These are phyloP conservation scores for Trichoderma harzianum DNA, from an alignment of 2,329 filamentous ascomycete species.

Conservation along the genomic window DNA sequence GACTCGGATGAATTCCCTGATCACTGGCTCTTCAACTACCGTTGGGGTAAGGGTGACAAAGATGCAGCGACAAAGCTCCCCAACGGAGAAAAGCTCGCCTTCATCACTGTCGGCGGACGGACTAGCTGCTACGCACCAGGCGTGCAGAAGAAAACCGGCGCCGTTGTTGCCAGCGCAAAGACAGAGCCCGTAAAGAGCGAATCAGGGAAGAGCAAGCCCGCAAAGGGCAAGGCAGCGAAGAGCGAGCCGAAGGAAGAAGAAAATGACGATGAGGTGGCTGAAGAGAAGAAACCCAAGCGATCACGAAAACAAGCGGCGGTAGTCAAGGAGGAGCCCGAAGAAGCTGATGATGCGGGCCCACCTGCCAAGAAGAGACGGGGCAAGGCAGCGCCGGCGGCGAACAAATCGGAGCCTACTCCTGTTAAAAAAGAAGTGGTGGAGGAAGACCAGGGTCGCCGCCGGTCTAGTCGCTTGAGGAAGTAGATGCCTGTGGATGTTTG, in stretches of 20 bases:
- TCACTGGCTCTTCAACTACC: constrained; percentile 82
- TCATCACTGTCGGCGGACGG: constrained; percentile 83
- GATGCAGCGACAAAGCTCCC: constrained; percentile 64
- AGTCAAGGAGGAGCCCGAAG: constrained; percentile 26
- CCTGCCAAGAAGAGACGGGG: constrained; percentile 29
- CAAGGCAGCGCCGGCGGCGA: constrained; percentile 18
- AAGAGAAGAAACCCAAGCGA: constrained; percentile 24
- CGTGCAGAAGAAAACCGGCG: constrained; percentile 74
- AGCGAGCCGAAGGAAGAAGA: constrained; percentile 24
- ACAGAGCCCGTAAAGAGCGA: constrained; percentile 38
- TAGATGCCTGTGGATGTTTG: neutral
- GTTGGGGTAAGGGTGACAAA: constrained; percentile 89
- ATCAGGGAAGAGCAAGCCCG: constrained; percentile 11
- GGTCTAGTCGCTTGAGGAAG: constrained; percentile 30
- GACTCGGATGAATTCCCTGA: constrained; percentile 82
- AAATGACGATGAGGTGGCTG: neutral
- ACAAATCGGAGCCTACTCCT: constrained; percentile 22
- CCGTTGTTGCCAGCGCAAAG: constrained; percentile 41
- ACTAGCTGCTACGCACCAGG: constrained; percentile 86
- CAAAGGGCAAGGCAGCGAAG: neutral
- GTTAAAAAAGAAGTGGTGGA: neutral
- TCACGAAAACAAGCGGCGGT: constrained; percentile 26
- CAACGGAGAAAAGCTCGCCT: constrained; percentile 79
- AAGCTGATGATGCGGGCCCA: constrained; percentile 26
- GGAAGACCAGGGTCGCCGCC: constrained; percentile 22